A percentile compares a stretch with the other conserved stretches of the same genome.
phyloP scores from a whole-genome alignment of 148 eudicot genomes.

The Hydrangea macrophylla region DNA sequence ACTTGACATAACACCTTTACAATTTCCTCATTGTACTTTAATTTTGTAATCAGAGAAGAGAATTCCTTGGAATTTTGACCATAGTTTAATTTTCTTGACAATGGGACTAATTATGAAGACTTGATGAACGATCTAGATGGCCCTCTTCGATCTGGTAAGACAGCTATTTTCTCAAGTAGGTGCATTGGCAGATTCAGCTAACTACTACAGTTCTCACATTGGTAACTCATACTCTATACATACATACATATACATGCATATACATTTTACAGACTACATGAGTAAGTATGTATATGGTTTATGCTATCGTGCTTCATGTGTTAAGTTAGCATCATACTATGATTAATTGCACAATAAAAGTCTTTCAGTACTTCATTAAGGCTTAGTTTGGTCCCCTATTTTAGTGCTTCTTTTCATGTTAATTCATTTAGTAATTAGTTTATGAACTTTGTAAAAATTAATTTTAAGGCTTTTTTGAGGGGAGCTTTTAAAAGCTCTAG shows the following conservation, averaged over 20 bases:
- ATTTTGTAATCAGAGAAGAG: no score
- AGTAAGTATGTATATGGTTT: no score
- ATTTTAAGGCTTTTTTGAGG: no score
- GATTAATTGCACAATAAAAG: background rate
- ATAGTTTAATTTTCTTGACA: background rate
- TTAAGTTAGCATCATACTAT: background rate
- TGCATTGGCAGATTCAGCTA: conserved; percentile 42
- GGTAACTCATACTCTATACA: background rate
- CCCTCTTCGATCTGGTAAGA: conserved; percentile 32
- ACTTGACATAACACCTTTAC: conserved; percentile 7
- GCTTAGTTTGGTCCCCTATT: no score
- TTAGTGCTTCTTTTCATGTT: no score
- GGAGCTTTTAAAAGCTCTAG: no score
- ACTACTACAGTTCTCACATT: conserved; percentile 15
- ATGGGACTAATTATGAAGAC: background rate
- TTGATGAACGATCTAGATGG: conserved; percentile 25
- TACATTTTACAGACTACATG: no score
- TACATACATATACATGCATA: no score
- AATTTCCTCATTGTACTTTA: conserved; percentile 4
- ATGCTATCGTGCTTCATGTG: conserved; percentile 5
- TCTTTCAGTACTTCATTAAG: background rate
- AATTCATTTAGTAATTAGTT: no score
- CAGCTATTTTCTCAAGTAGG: conserved; percentile 47
- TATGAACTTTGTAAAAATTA: no score
- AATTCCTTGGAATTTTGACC: background rate